Percentiles rank a stretch among this genome's conserved stretches.
These are phyloP conservation scores for Stellera chamaejasme DNA, from an alignment of 345 rosid species.

Conservation along the genomic window DNA sequence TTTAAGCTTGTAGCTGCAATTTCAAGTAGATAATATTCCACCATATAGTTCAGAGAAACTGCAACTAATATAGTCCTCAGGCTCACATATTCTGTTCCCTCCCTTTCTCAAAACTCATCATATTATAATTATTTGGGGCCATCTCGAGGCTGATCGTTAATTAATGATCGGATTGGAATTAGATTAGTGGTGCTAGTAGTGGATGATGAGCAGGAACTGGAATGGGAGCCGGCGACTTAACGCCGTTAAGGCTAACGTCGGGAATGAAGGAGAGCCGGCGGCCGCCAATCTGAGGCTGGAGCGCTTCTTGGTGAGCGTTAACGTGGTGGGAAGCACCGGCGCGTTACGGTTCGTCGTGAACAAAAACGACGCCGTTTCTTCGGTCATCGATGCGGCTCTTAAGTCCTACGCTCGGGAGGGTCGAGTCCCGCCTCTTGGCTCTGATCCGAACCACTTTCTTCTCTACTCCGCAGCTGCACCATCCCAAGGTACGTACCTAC, in stretches of 20 bases:
- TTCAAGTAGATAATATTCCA: too few species aligned
- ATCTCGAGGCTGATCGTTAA: conserved; percentile 1
- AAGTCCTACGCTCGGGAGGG: conserved; percentile 76
- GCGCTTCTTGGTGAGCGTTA: conserved; percentile 47
- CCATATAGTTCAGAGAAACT: too few species aligned
- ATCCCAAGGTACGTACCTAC: conserved; percentile 25
- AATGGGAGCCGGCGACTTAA: conserved; percentile 13
- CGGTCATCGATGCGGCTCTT: conserved; percentile 51
- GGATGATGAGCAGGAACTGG: conserved; percentile 7
- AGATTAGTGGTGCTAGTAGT: not conserved
- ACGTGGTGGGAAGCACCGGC: conserved; percentile 73
- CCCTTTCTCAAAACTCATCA: too few species aligned
- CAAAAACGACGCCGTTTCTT: conserved; percentile 44
- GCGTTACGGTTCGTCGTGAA: conserved; percentile 61
- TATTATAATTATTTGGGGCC: not conserved
- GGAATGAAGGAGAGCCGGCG: conserved; percentile 13
- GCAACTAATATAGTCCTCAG: too few species aligned
- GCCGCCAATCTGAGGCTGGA: not conserved
- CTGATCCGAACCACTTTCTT: conserved; percentile 36
- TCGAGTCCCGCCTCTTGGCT: conserved; percentile 69
- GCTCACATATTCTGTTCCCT: too few species aligned
- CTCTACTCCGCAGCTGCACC: conserved; percentile 33
- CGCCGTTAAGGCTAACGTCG: conserved; percentile 15
- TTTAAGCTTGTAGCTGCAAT: too few species aligned
- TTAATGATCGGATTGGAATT: too few species aligned